These are phyloP conservation scores for Nakaseomyces bracarensis DNA, from an alignment of 1,139 yeast genomes.

Conservation along the genomic window DNA sequence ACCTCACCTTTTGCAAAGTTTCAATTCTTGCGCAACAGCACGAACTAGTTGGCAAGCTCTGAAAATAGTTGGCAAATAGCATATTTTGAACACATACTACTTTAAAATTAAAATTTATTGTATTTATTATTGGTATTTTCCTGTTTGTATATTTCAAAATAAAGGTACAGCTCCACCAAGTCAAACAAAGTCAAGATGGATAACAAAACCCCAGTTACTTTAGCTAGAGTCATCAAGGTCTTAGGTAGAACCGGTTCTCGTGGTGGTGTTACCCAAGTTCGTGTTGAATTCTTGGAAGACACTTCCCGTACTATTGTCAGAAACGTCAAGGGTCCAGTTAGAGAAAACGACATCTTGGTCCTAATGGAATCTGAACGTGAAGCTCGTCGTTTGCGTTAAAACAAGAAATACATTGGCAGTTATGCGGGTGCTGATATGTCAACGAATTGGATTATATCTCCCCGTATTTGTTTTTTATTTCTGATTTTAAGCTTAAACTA, in stretches of 20 bases:
- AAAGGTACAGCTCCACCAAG: constrained; percentile 9
- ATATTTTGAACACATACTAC: too few species aligned
- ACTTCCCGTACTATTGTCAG: constrained; percentile 97
- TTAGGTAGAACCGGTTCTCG: constrained; percentile 99
- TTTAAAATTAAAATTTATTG: constrained; percentile 6
- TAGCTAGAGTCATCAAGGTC: constrained; percentile 99
- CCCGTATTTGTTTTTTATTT: neutral
- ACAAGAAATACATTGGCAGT: constrained; percentile 1
- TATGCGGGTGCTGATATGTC: too few species aligned
- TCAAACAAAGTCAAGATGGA: constrained; percentile 38
- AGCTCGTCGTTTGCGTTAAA: constrained; percentile 62
- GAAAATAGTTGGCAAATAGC: too few species aligned
- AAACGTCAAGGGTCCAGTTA: constrained; percentile 99
- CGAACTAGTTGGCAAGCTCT: too few species aligned
- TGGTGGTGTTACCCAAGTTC: constrained; percentile 99
- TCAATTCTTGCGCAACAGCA: too few species aligned
- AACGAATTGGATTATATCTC: too few species aligned
- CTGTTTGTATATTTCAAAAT: neutral
- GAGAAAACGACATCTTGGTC: constrained; percentile 98
- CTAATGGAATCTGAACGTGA: constrained; percentile 99
- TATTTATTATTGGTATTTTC: constrained; percentile 5
- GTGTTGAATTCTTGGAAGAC: constrained; percentile 99
- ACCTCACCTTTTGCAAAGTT: too few species aligned
- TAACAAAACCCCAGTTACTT: constrained; percentile 93
- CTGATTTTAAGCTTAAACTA: neutral